Evolutionary conservation across 139 green algal species (phyloP).

Genomic region (Prasinococcaceae sp.): DNA sequence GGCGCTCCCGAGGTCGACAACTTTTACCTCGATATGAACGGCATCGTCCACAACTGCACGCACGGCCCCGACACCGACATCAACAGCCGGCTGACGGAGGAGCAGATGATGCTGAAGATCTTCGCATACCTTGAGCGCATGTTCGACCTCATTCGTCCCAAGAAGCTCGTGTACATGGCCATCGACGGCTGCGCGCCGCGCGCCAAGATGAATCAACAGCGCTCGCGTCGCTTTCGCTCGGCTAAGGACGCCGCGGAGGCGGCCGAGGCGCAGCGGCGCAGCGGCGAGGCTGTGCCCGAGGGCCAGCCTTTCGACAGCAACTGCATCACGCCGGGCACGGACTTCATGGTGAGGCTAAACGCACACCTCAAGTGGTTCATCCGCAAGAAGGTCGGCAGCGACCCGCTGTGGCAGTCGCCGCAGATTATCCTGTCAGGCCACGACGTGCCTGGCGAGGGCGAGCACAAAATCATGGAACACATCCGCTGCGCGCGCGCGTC

Average conservation of each 20-base stretch:
- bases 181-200: conserved; percentile 94
- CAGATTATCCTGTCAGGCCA: conserved; percentile 87
- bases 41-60: conserved; percentile 99
- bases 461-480: conserved; percentile 90
- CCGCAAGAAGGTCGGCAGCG: conserved; percentile 71
- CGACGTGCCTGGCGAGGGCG: conserved; percentile 89
- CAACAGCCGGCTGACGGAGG: conserved; percentile 83
- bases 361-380: conserved; percentile 94
- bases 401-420: conserved; percentile 62
- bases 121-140: conserved; percentile 99
- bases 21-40: conserved; percentile 99
- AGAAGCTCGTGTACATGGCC: conserved; percentile 94
- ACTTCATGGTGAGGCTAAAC: conserved; percentile 92
- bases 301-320: conserved; percentile 80
- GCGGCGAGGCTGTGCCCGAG: conserved; percentile 74
- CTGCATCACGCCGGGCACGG: conserved; percentile 94
- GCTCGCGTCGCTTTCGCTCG: conserved; percentile 82
- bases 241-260: conserved; percentile 72
- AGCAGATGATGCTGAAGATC: conserved; percentile 89
- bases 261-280: conserved; percentile 60
- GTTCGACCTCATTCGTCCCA: conserved; percentile 89
- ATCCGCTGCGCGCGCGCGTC: conserved; percentile 60
- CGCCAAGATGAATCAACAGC: conserved; percentile 99
- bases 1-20: conserved; percentile 96
- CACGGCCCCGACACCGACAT: conserved; percentile 89